A percentile compares a stretch with the other conserved stretches of the same genome.
Evolutionary conservation across 768 basidiomycete genomes (phyloP).

Genomic region (Hebeloma cylindrosporum): DNA sequence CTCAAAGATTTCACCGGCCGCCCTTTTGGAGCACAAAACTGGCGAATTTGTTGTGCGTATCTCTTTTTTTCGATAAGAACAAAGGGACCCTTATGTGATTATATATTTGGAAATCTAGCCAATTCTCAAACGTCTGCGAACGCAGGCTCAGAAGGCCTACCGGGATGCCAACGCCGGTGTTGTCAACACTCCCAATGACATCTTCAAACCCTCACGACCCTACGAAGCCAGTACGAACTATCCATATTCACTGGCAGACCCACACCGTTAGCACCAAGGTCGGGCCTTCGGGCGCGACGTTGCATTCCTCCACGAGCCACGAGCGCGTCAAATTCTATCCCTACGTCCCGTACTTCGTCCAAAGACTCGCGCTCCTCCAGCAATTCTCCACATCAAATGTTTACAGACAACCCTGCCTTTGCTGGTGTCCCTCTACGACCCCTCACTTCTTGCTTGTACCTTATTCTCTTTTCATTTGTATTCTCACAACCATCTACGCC

Average conservation of each 20-base stretch:
- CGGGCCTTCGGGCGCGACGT: slow-evolving; percentile 15
- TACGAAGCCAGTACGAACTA: slow-evolving; percentile 61
- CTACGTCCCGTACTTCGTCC: slow-evolving; percentile 15
- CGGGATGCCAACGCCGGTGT: slow-evolving; percentile 48
- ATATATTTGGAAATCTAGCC: slow-evolving; percentile 44
- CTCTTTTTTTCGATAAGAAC: neutral
- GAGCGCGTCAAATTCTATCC: slow-evolving; percentile 7
- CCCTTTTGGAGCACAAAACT: slow-evolving; percentile 65
- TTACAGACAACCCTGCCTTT: slow-evolving; percentile 40
- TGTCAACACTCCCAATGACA: slow-evolving; percentile 49
- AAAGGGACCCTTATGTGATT: neutral
- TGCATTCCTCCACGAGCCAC: no score
- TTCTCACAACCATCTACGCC: no score
- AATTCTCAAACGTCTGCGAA: slow-evolving; percentile 58
- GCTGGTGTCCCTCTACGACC: slow-evolving; percentile 55
- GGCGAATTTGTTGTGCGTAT: slow-evolving; percentile 64
- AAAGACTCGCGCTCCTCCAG: slow-evolving; percentile 28
- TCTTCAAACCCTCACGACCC: slow-evolving; percentile 51
- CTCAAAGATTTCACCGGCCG: slow-evolving; percentile 70
- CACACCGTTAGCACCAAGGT: slow-evolving; percentile 58
- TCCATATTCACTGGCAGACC: slow-evolving; percentile 75
- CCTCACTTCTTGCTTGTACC: no score
- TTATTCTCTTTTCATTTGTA: no score
- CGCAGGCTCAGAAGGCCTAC: slow-evolving; percentile 58
- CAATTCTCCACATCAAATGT: slow-evolving; percentile 32